Conservation (phyloP, 306 rosid genomes). For the Sindora glabra region DNA sequence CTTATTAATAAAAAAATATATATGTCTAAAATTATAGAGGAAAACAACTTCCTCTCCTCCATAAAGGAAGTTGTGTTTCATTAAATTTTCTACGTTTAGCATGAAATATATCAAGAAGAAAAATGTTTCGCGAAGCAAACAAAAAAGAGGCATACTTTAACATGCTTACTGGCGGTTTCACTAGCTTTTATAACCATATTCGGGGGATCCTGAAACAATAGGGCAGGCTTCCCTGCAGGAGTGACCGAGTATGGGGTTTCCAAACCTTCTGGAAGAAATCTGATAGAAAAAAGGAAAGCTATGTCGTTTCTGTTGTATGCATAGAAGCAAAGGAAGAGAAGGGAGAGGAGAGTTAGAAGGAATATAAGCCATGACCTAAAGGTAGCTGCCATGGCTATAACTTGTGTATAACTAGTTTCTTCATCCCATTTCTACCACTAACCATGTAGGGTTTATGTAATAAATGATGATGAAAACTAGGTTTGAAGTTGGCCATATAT, state of each 20-base stretch:
- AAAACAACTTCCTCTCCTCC: too few relatives aligned
- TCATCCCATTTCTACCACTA: not conserved
- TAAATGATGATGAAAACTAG: not conserved
- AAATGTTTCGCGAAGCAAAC: too few relatives aligned
- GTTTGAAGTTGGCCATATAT: not conserved
- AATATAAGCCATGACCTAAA: conserved; percentile 10
- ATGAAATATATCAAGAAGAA: too few relatives aligned
- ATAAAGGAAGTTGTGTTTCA: too few relatives aligned
- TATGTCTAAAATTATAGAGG: too few relatives aligned
- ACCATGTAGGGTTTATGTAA: not conserved
- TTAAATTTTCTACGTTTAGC: too few relatives aligned
- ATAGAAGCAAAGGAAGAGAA: not conserved
- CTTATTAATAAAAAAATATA: too few relatives aligned
- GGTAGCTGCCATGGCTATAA: conserved; percentile 1
- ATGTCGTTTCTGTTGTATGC: not conserved
- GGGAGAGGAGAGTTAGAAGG: not conserved
- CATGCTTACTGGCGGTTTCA: not conserved
- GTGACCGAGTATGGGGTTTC: not conserved
- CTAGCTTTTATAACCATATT: not conserved
- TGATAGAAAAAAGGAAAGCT: not conserved
- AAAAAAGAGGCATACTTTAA: conserved; percentile 10
- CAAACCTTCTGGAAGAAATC: not conserved
- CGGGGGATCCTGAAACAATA: not conserved
- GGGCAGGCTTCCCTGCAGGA: not conserved
- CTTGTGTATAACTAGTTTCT: not conserved